Evolutionary conservation across 768 basidiomycete species (phyloP), one percentile per base, ranked within the genome.

Genomic region (Lentinula guzmanii): DNA sequence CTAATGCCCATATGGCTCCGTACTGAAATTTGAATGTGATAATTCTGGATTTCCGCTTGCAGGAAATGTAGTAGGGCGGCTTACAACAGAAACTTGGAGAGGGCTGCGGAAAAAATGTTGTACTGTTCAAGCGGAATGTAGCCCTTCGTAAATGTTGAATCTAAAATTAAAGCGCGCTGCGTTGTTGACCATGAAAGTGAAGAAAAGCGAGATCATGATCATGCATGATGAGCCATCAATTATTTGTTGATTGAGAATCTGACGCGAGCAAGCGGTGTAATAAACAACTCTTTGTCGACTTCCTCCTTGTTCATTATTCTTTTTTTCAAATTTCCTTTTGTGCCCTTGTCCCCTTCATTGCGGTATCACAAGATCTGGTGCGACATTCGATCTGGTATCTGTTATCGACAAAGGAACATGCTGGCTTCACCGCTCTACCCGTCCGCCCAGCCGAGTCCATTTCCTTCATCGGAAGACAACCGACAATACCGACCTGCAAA

Each of bases 401-500:
- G 9, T 54, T 21, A 35, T 21, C 21, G 21, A 42, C 45, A 39
- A 59, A 51, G 43, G 35, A 59, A 35, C n/a, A 59, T 59, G 58
- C 34, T 59, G 9, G 58, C 46, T 6, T 59, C 58, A 33, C 58
- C 58, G 43, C 58, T 46, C 5, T 48, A 45, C 24, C 41, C n/a
- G 13, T 31, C 45, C 13, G 24, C 56, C 4, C 56, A 58, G 45
- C 31, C 58, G 18, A 56, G 43, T n/a, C 46, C 33, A 10, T 59
- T 59, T 59, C 46, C 58, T 72, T 70, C 52, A 51, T 69, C 82
- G 35, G 84, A 86, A 54, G 82, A 84, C 68, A 68, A 77, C 48
- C 67, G 78, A 33, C 84, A 84, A 65, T 85, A 84, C 70, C 78
- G 83, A 46, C 89, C 89, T 3, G 80, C 86, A 41, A 85, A 83